Base-by-base conservation (phyloP, 371 early-diverging fungal genomes). In the Rhizopus arrhizus region DNA sequence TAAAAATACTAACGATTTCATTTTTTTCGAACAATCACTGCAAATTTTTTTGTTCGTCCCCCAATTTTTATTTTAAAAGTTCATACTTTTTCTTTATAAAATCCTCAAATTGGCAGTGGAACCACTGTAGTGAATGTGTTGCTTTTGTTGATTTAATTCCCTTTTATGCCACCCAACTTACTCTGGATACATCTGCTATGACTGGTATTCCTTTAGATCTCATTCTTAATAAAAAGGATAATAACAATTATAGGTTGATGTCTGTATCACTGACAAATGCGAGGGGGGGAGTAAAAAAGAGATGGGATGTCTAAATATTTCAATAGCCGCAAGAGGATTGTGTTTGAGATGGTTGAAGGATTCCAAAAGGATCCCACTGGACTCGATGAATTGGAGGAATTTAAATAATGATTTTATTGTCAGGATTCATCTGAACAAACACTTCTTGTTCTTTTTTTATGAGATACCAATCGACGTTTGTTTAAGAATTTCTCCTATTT, bases 351-450 rank as follows among this genome's bases (percentile, higher is more conserved):
- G 78, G 53, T 65, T 91, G 61, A 59, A 77, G 53, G 75, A 67
- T 89, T 96, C 87, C 97, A 97, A 82, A 96, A 95, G 31, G 83
- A 92, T 53, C 96, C 97, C 64, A 83, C 96, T 56, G 97, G 98
- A 29, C 75, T 97, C 61, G 95, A 95, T 47, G 94, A 91, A 72
- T 82, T 48, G 96, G 98, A 97, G 77, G 78, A 53, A 90, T 88
- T 62, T 87, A 85, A 71, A 64, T 34, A 33, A 29, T 34, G 45
- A 34, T 35, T 48, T n/a, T 46, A 46, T 52, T 53, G 28, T 42
- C 58, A 52, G 11, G 62, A 56, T 7, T 56, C 42, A 43, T 62
- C 56, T 28, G 63, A 60, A 32, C 22, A 22, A 22, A n/a, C 53
- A 43, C 59, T 64, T 42, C 64, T 53, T n/a, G 40, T 32, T 58